Conservation (phyloP, 2,329 filamentous ascomycete genomes). For the Stagonosporopsis chrysanthemi region DNA sequence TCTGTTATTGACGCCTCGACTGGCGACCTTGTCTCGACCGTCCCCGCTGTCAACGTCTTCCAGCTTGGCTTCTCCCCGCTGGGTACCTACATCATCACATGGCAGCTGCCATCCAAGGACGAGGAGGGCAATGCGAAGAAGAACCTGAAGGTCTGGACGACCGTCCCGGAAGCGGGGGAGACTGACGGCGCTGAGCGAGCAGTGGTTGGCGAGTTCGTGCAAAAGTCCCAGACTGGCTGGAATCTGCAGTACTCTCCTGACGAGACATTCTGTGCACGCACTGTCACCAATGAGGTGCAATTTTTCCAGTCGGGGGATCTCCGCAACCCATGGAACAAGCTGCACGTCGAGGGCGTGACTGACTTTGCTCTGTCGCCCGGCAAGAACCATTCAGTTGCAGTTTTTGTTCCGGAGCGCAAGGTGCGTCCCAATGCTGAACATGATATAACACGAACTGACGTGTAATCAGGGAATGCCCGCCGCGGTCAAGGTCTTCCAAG, state of each 20-base stretch:
- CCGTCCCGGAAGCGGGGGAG: slow-evolving; percentile 73
- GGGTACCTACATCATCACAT: slow-evolving; percentile 93
- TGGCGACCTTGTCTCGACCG: slow-evolving; percentile 75
- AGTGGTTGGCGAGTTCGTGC: slow-evolving; percentile 87
- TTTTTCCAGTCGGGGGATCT: slow-evolving; percentile 92
- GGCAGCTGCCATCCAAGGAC: slow-evolving; percentile 93
- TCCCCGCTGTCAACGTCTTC: slow-evolving; percentile 85
- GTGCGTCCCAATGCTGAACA: slow-evolving; percentile 55
- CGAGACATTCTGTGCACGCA: slow-evolving; percentile 89
- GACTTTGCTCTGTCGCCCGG: slow-evolving; percentile 92
- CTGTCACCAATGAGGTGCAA: slow-evolving; percentile 96
- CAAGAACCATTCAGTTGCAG: slow-evolving; percentile 88
- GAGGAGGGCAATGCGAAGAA: slow-evolving; percentile 91
- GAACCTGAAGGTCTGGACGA: slow-evolving; percentile 97
- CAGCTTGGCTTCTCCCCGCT: slow-evolving; percentile 93
- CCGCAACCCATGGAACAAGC: slow-evolving; percentile 89
- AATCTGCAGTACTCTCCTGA: slow-evolving; percentile 96
- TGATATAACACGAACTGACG: slow-evolving; percentile 21
- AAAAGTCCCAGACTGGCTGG: slow-evolving; percentile 95
- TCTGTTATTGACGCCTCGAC: slow-evolving; percentile 81
- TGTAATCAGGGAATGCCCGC: slow-evolving; percentile 81
- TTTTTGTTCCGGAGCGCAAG: slow-evolving; percentile 96
- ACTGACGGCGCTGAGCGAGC: slow-evolving; percentile 68
- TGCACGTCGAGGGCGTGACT: slow-evolving; percentile 86
- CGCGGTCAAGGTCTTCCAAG: slow-evolving; percentile 90